Evolutionary conservation across 2,329 filamentous ascomycete species (phyloP).

Genomic region (Talaromyces atroroseus): DNA sequence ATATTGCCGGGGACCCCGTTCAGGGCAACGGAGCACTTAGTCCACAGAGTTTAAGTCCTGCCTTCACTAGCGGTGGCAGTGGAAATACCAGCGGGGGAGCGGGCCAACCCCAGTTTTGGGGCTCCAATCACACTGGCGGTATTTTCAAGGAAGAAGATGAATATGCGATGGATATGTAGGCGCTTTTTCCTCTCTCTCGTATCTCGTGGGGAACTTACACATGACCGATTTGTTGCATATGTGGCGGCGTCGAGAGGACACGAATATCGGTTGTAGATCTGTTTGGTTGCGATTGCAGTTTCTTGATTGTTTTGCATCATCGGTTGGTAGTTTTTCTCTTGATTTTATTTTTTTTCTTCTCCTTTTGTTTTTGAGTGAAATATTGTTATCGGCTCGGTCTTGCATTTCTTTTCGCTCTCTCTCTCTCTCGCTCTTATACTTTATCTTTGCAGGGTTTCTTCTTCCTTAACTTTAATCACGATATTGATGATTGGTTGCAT

Average conservation of each 20-base stretch:
- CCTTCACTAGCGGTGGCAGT: constrained; percentile 66
- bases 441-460: not conserved
- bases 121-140: constrained; percentile 51
- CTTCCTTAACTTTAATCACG: not conserved
- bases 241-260: constrained; percentile 23
- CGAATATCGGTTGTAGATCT: constrained; percentile 42
- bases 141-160: constrained; percentile 95
- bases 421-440: not conserved
- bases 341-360: constrained; percentile 12
- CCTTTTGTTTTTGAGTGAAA: too few species aligned
- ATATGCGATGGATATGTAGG: constrained; percentile 69
- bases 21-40: constrained; percentile 45
- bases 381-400: not conserved
- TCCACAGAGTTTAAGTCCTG: constrained; percentile 59
- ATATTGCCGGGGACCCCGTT: constrained; percentile 75
- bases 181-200: constrained; percentile 9
- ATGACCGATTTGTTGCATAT: constrained; percentile 24
- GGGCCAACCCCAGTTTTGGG: constrained; percentile 52
- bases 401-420: not conserved
- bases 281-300: constrained; percentile 25
- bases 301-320: constrained; percentile 26
- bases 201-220: constrained; percentile 8
- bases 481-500: not conserved
- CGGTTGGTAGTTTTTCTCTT: constrained; percentile 17
- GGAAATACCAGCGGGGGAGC: constrained; percentile 47